Evolutionary conservation across 2,329 filamentous ascomycete species (phyloP).

Genomic region (Pseudopithomyces maydicus): DNA sequence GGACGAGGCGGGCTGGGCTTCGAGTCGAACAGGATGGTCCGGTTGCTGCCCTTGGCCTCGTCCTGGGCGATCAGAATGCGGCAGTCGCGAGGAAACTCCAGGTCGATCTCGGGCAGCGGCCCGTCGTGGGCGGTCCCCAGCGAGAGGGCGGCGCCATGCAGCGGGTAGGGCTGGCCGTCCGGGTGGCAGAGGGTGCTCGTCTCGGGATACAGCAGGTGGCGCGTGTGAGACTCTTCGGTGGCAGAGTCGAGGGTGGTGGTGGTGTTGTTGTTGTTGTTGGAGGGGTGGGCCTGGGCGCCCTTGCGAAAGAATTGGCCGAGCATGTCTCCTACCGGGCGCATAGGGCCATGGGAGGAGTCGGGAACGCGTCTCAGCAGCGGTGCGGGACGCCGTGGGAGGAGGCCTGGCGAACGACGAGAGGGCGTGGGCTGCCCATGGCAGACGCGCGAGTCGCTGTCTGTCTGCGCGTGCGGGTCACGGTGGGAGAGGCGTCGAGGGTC

Average conservation of each 20-base stretch:
- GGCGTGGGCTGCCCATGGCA: conserved; percentile 37
- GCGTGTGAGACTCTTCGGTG: conserved; percentile 48
- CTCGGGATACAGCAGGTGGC: conserved; percentile 49
- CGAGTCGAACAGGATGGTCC: conserved; percentile 49
- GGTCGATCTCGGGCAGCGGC: conserved; percentile 46
- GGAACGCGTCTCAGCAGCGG: conserved; percentile 16
- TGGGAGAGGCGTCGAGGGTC: conserved; percentile 4
- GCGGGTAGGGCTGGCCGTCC: conserved; percentile 44
- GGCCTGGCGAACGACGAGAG: conserved; percentile 25
- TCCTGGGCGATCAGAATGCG: conserved; percentile 52
- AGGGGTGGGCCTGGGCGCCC: conserved; percentile 26
- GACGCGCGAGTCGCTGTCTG: conserved; percentile 9
- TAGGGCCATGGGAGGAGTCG: conserved; percentile 11
- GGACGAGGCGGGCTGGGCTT: conserved; percentile 41
- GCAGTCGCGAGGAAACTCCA: conserved; percentile 48
- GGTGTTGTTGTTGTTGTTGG: too few relatives aligned
- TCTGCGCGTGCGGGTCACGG: neutral
- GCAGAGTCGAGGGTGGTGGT: conserved; percentile 41
- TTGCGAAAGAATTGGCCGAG: conserved; percentile 49
- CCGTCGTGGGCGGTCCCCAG: conserved; percentile 41
- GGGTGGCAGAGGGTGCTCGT: conserved; percentile 40
- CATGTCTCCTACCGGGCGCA: conserved; percentile 36
- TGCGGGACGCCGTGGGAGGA: conserved; percentile 21
- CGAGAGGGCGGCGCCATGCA: conserved; percentile 34
- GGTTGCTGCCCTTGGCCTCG: conserved; percentile 41